Evolutionary conservation across 345 rosid species (phyloP).

Genomic region (Brassica incana): DNA sequence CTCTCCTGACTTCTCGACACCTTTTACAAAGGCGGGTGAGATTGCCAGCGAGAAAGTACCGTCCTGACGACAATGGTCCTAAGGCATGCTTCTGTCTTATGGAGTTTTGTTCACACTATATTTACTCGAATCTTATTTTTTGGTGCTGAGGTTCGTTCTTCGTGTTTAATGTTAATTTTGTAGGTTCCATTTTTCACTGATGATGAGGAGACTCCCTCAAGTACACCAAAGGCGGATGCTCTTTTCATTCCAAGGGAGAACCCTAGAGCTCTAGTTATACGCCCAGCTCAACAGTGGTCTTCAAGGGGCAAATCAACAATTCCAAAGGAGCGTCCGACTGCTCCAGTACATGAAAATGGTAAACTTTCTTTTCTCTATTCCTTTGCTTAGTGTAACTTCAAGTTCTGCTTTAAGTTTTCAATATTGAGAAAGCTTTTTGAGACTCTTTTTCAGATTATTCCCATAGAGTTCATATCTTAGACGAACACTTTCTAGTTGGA

Average conservation of each 20-base stretch:
- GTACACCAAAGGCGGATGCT: constrained; percentile 94
- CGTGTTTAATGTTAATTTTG: constrained; percentile 27
- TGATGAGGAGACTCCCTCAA: constrained; percentile 77
- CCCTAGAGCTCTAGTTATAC: constrained; percentile 87
- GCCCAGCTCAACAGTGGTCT: constrained; percentile 52
- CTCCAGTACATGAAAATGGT: constrained; percentile 55
- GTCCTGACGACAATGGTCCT: constrained; percentile 63
- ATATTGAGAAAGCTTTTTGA: constrained; percentile 11
- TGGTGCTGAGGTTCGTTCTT: neutral
- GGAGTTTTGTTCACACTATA: neutral
- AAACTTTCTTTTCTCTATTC: constrained; percentile 9
- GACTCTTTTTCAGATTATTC: neutral
- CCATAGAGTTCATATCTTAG: constrained; percentile 19
- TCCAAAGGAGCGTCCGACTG: constrained; percentile 45
- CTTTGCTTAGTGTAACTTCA: neutral
- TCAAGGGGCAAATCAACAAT: constrained; percentile 55
- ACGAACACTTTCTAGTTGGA: neutral
- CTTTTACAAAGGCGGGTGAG: constrained; percentile 74
- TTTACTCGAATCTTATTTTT: neutral
- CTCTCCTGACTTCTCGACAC: constrained; percentile 86
- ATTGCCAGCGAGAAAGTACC: constrained; percentile 79
- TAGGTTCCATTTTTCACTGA: constrained; percentile 93
- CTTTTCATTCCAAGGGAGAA: constrained; percentile 93
- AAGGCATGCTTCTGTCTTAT: constrained; percentile 53
- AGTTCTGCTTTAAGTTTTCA: constrained; percentile 7